Conservation (phyloP, 2,329 filamentous ascomycete genomes). For the Botrytis elliptica region DNA sequence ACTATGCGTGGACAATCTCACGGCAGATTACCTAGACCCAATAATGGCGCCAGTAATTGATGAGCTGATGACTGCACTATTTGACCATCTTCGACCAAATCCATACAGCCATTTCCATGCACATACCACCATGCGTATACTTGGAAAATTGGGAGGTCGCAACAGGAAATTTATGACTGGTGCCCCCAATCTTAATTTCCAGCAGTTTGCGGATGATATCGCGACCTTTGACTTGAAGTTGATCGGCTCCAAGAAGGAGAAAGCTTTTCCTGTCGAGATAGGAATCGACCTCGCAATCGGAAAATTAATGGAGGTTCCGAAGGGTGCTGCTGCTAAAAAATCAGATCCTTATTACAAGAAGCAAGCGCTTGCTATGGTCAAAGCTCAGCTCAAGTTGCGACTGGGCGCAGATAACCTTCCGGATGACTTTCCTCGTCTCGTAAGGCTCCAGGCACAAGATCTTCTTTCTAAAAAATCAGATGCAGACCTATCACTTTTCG, state of each 20-base stretch:
- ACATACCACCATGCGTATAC: conserved; percentile 94
- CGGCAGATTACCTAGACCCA: conserved; percentile 94
- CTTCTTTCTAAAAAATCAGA: conserved; percentile 71
- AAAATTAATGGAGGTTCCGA: conserved; percentile 80
- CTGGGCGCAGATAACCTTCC: conserved; percentile 85
- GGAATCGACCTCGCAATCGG: conserved; percentile 87
- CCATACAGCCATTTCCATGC: conserved; percentile 97
- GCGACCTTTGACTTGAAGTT: conserved; percentile 86
- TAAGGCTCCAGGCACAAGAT: conserved; percentile 88
- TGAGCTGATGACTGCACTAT: conserved; percentile 95
- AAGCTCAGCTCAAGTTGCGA: conserved; percentile 83
- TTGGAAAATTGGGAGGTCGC: conserved; percentile 92
- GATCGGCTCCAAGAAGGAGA: conserved; percentile 83
- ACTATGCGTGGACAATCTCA: conserved; percentile 96
- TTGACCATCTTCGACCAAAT: conserved; percentile 89
- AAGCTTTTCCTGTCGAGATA: conserved; percentile 81
- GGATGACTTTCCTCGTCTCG: conserved; percentile 80
- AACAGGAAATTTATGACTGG: conserved; percentile 95
- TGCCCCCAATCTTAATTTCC: conserved; percentile 78
- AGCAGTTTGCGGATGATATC: conserved; percentile 81
- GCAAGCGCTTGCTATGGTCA: conserved; percentile 85
- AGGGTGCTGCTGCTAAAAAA: conserved; percentile 52
- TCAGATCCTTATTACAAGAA: conserved; percentile 85
- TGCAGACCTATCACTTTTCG: conserved; percentile 67
- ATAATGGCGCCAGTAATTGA: conserved; percentile 99